Conservation (phyloP, 1,284 basidiomycete genomes). For the Psilocybe mexicana region DNA sequence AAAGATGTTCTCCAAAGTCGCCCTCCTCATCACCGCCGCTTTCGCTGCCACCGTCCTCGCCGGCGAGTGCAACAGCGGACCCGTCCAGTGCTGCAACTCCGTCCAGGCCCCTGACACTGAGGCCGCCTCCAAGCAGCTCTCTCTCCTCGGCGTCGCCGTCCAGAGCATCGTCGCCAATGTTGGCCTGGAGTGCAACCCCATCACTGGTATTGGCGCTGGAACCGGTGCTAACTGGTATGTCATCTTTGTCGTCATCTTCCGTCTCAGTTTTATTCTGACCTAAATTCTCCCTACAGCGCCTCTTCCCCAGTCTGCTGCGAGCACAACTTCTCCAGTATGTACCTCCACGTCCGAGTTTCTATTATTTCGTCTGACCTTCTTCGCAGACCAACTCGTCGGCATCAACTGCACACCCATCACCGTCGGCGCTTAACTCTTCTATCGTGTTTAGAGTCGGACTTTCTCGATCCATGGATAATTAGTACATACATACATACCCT, state of each 20-base stretch:
- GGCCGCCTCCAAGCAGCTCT: constrained; percentile 2
- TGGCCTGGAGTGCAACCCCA: constrained; percentile 17
- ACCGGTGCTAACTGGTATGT: constrained; percentile 16
- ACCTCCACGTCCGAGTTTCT: neutral
- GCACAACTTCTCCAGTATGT: constrained; percentile 18
- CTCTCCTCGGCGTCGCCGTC: constrained; percentile 10
- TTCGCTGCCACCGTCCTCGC: neutral
- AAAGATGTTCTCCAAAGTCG: neutral
- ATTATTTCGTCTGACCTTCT: neutral
- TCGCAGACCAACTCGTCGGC: constrained; percentile 20
- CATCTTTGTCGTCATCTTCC: neutral
- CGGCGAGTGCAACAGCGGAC: constrained; percentile 18
- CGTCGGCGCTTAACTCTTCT: constrained; percentile 5
- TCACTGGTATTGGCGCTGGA: constrained; percentile 16
- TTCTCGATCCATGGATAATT: neutral
- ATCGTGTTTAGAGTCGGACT: neutral
- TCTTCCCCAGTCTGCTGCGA: constrained; percentile 18
- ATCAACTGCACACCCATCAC: constrained; percentile 21
- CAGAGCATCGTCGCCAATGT: constrained; percentile 15
- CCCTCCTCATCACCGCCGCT: constrained; percentile 10
- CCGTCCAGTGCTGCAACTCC: constrained; percentile 17
- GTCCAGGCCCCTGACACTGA: constrained; percentile 1
- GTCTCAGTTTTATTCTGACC: neutral
- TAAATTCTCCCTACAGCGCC: neutral
- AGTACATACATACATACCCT: neutral